These are phyloP conservation scores for Dactylorhiza incarnata DNA, from an alignment of 106 monocot species.

Conservation along the genomic window DNA sequence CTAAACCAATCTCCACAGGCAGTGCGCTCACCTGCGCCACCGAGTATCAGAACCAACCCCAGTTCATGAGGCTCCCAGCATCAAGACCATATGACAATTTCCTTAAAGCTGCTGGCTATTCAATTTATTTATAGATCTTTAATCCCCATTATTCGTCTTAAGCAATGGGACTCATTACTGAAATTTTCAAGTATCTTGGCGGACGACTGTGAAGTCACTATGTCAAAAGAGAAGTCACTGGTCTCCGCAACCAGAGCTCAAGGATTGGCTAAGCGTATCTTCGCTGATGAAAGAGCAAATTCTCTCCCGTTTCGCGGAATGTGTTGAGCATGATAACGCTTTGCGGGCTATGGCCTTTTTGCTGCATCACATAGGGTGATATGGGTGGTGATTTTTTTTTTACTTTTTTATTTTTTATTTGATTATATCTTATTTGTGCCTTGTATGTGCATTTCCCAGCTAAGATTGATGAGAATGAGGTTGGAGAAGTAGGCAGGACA, in stretches of 20 bases:
- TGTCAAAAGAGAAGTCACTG: too few species aligned
- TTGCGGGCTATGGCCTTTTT: too few species aligned
- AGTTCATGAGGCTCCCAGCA: slow-evolving; percentile 19
- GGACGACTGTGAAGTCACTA: too few species aligned
- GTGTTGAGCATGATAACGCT: too few species aligned
- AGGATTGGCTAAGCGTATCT: not conserved
- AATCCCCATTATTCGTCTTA: not conserved
- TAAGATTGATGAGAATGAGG: not conserved
- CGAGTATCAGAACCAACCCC: slow-evolving; percentile 8
- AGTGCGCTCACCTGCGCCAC: slow-evolving; percentile 5
- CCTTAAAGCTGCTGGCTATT: slow-evolving; percentile 18
- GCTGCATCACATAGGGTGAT: too few species aligned
- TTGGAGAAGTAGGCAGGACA: not conserved
- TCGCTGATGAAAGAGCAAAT: too few species aligned
- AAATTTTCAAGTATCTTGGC: not conserved
- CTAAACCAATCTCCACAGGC: not conserved
- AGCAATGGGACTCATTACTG: not conserved
- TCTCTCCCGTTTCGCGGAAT: too few species aligned
- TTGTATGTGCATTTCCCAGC: not conserved
- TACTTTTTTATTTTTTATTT: not conserved
- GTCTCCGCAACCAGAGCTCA: too few species aligned
- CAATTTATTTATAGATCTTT: not conserved
- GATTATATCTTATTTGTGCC: not conserved
- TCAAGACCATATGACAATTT: slow-evolving; percentile 23
- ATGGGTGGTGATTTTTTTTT: not conserved